Evolutionary conservation across 768 basidiomycete species (phyloP), one percentile per base, ranked within the genome.

Genomic region (Collybia nuda): DNA sequence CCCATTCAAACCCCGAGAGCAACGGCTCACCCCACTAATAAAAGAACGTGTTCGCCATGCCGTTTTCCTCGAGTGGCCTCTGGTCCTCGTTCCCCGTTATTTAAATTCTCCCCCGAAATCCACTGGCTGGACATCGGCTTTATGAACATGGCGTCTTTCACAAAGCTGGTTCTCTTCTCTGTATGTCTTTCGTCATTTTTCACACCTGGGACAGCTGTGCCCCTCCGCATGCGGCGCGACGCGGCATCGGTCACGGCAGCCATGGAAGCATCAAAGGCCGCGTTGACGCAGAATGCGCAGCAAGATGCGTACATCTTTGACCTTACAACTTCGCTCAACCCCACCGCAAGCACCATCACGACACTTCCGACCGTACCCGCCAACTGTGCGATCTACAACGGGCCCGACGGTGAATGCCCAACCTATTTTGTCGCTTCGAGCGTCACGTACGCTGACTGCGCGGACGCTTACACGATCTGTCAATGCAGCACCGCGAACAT

Each of bases 361-460:
- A 38, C 52, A 0, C 56, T 64, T 1, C 11, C 38, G 0, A 47
- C 22, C 0, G 46, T 65, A 1, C 65, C 66, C 0, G 9, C 55
- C 5, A 43, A 28, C 19, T 67, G 65, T 35, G 36, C 50, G 2
- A n/a, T 41, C 35, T 52, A 52, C 36, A 53, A 52, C 40, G 28
- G 43, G 5, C 32, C 32, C 6, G 39, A 48, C 17, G 39, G 47
- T 12, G 66, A 65, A 48, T 63, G 64, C 37, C 48, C 50, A 0
- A 56, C 59, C 2, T 37, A 40, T 12, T 62, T 62, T 51, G 44
- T 49, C 29, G 65, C 64, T 2, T 50, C 56, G 22, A 63, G 62
- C 37, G 57, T 67, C 19, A 62, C 56, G 9, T 67, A 62, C 29
- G 61, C 62, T 36, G 65, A 69, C 47, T 67, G 65, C 40, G 52